These are phyloP conservation scores for Septoria linicola DNA, from an alignment of 2,329 filamentous ascomycete species.

Conservation along the genomic window DNA sequence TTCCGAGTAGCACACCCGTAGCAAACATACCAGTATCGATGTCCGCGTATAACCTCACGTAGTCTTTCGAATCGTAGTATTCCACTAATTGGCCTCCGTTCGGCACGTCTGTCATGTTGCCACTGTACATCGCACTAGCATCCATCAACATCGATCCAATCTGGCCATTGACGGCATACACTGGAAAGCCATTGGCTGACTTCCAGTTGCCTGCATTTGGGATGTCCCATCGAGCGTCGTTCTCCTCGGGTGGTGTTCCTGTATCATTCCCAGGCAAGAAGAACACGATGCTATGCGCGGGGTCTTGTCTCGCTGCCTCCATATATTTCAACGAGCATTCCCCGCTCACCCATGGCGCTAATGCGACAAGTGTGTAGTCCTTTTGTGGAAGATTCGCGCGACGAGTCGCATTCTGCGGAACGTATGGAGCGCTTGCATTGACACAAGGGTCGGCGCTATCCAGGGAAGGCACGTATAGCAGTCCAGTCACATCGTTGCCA, in stretches of 20 bases:
- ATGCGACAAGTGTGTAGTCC: constrained; percentile 72
- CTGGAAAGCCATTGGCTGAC: constrained; percentile 67
- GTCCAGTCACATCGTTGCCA: constrained; percentile 67
- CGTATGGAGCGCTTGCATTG: constrained; percentile 60
- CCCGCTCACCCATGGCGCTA: constrained; percentile 81
- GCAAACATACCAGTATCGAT: constrained; percentile 46
- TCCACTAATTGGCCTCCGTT: constrained; percentile 41
- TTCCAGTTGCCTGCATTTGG: constrained; percentile 71
- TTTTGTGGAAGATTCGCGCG: constrained; percentile 62
- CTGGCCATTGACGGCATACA: constrained; percentile 74
- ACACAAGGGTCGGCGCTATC: constrained; percentile 59
- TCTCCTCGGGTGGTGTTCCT: constrained; percentile 63
- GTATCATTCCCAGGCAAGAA: constrained; percentile 51
- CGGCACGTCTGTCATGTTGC: constrained; percentile 59
- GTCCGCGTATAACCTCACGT: constrained; percentile 53
- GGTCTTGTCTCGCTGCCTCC: constrained; percentile 58
- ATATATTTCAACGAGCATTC: constrained; percentile 75
- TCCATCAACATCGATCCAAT: constrained; percentile 68
- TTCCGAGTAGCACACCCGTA: constrained; percentile 8
- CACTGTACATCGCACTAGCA: constrained; percentile 73
- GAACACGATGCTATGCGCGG: constrained; percentile 56
- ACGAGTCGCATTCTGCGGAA: constrained; percentile 74
- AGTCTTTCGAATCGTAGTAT: constrained; percentile 44
- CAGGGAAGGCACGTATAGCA: constrained; percentile 82
- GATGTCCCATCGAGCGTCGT: constrained; percentile 68